Evolutionary conservation across 805 yeast genomes (phyloP), one percentile per base, ranked within the genome.

Genomic region (Yarrowia sp.): DNA sequence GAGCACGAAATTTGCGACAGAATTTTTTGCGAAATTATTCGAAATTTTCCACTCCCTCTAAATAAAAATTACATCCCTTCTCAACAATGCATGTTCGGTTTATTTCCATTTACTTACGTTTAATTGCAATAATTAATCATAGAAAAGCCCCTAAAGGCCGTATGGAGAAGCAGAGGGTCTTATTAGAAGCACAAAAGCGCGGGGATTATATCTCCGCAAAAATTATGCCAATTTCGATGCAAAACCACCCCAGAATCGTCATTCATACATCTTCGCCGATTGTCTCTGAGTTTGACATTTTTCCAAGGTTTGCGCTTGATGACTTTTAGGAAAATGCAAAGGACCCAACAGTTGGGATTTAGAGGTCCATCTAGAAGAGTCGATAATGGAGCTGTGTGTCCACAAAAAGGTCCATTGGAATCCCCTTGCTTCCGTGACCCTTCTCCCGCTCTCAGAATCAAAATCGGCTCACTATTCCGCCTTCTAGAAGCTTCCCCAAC

Each of bases 241-340:
- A n/a, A n/a, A n/a, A n/a, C n/a, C n/a, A n/a, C n/a, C n/a, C n/a
- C n/a, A n/a, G n/a, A n/a, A n/a, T n/a, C n/a, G n/a, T n/a, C n/a
- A n/a, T n/a, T n/a, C n/a, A n/a, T n/a, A n/a, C n/a, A n/a, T n/a
- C n/a, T n/a, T n/a, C n/a, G 9, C 28, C 24, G 36, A 17, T 30
- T n/a, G 24, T 14, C 21, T 32, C 54, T 48, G 21, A 19, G 54
- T 48, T 48, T 48, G 54, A 48, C 54, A 48, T 48, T 48, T 48
- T 48, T 48, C 54, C 54, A 48, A 48, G 54, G 54, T 48, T 48
- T 48, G 52, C 52, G 52, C 52, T 48, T 32, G 54, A 48, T 32
- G 54, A 19, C 54, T 48, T 48, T 21, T 32, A 30, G 30, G 30
- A 26, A 21, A 48, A 48, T 48, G 54, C 32, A 32, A n/a, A 48